phyloP scores from a whole-genome alignment of 2,329 filamentous ascomycete genomes.

The Trichoderma semiorbis region DNA sequence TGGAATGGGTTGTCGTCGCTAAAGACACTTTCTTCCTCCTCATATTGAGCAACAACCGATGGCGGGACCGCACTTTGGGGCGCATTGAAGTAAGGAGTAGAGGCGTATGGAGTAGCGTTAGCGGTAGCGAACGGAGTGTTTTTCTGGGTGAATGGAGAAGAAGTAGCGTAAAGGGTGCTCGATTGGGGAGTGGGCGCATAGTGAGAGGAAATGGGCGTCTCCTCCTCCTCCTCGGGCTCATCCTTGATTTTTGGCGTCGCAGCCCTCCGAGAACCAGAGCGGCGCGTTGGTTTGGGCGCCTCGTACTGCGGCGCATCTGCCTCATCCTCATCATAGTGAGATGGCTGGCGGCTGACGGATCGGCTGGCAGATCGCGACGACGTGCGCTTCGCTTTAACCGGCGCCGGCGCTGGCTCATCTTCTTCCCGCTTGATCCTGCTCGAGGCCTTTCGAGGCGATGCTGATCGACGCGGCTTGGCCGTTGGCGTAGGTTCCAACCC shows the following conservation, averaged over 20 bases:
- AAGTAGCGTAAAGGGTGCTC: background rate
- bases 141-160: background rate
- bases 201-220: constrained; percentile 8
- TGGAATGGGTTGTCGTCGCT: constrained; percentile 92
- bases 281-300: constrained; percentile 43
- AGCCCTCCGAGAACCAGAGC: constrained; percentile 50
- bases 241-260: constrained; percentile 51
- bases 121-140: background rate
- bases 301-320: constrained; percentile 36
- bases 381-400: constrained; percentile 47
- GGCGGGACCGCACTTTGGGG: background rate
- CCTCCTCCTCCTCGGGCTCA: constrained; percentile 43
- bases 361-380: constrained; percentile 54
- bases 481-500: constrained; percentile 49
- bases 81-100: background rate
- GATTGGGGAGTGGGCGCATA: background rate
- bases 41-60: constrained; percentile 19
- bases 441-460: constrained; percentile 54
- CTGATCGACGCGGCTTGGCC: constrained; percentile 46
- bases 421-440: constrained; percentile 52
- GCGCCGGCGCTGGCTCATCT: constrained; percentile 37
- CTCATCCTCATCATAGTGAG: constrained; percentile 47
- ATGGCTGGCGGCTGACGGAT: constrained; percentile 52
- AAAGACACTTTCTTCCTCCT: constrained; percentile 63
- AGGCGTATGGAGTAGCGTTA: background rate